Conservation (phyloP, 129 eudicot genomes). For the sunflower (Helianthus annuus) region DNA sequence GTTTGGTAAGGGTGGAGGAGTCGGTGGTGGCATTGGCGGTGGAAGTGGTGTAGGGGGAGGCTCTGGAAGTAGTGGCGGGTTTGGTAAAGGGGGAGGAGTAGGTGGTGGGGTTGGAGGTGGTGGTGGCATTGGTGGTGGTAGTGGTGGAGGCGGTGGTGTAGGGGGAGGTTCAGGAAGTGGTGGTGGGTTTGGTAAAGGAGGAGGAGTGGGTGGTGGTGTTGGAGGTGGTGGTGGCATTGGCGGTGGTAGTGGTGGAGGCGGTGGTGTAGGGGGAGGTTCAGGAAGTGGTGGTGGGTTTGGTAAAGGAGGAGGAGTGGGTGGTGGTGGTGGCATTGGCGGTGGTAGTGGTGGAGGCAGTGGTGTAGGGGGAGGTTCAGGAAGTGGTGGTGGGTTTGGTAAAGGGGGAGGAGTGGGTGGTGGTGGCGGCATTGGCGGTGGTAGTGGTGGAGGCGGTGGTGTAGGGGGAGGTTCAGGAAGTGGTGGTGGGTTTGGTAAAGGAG, state of each 20-base stretch:
- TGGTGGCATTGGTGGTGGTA: background rate
- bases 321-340: background rate
- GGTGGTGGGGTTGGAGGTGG: conserved; percentile 18
- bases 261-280: background rate
- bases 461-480: conserved; percentile 22
- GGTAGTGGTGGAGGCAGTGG: conserved; percentile 21
- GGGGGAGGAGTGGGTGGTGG: conserved; percentile 24
- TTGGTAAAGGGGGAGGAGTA: background rate
- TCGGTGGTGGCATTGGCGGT: background rate
- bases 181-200: background rate
- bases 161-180: conserved; percentile 9
- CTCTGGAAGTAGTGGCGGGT: background rate
- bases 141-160: conserved; percentile 19
- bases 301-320: conserved; percentile 33
- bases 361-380: background rate
- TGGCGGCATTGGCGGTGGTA: background rate
- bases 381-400: conserved; percentile 1
- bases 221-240: conserved; percentile 9
- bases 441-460: conserved; percentile 22
- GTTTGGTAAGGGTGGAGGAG: background rate
- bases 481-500: no score
- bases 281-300: conserved; percentile 26
- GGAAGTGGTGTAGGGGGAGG: background rate
- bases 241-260: background rate
- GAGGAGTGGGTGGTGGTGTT: conserved; percentile 3